These are phyloP conservation scores for Nannizziopsis arthrosporioides DNA, from an alignment of 2,329 filamentous ascomycete genomes.

Conservation along the genomic window DNA sequence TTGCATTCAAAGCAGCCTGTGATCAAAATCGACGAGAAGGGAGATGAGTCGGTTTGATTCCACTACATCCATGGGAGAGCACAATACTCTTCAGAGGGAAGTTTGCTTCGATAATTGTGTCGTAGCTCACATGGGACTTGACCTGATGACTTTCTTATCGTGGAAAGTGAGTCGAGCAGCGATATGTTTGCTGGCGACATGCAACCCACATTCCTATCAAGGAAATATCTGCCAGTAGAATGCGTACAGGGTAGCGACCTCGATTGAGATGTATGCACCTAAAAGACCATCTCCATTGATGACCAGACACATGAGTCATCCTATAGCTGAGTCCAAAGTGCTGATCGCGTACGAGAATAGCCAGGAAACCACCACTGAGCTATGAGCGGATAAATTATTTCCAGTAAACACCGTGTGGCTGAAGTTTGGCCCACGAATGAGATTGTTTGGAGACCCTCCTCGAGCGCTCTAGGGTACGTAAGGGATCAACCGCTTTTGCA, in stretches of 20 bases:
- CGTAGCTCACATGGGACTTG: not conserved
- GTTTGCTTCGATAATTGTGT: constrained; percentile 5
- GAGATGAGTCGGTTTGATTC: not conserved
- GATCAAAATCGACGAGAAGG: not conserved
- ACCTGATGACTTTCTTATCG: not conserved
- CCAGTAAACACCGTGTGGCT: too few relatives aligned
- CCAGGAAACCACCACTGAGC: too few relatives aligned
- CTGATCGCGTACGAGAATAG: too few relatives aligned
- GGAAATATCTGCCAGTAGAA: not conserved
- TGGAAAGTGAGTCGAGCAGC: not conserved
- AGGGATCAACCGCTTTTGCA: too few relatives aligned
- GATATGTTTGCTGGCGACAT: constrained; percentile 4
- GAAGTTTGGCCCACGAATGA: too few relatives aligned
- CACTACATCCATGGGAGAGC: not conserved
- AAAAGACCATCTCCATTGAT: too few relatives aligned
- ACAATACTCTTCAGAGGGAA: not conserved
- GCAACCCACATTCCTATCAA: not conserved
- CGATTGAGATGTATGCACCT: too few relatives aligned
- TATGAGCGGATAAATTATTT: too few relatives aligned
- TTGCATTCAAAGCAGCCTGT: not conserved
- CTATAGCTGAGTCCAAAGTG: too few relatives aligned
- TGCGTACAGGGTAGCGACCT: not conserved
- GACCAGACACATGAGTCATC: too few relatives aligned
- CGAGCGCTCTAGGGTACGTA: too few relatives aligned
- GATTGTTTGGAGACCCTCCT: too few relatives aligned